Base-by-base conservation (phyloP, 345 rosid species). In the Ceriops tagal region DNA sequence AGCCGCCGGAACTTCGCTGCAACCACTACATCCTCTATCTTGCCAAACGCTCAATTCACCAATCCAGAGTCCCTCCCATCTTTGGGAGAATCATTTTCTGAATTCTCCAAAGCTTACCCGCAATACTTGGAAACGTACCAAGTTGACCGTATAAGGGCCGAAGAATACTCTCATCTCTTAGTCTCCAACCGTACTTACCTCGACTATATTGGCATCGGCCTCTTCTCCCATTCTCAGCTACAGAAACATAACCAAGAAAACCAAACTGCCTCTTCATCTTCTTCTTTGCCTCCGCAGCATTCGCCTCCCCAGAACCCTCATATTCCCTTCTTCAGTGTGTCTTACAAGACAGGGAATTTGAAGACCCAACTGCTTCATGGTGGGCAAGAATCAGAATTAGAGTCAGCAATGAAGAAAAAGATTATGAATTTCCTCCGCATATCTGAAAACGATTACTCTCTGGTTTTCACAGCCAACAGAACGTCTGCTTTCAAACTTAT, bases 401-500 rank as follows among this genome's bases (percentile, higher is more conserved):
- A 91, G 75, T 77, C 84, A 56, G 82, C 84, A 19, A 87, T 89
- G 80, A 89, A 83, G 87, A 86, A 78, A 74, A 84, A 85, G 84
- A 86, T 91, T 68, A 91, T 89, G 97, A 32, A 62, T 19, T 93
- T 91, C 67, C 87, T 93, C 22, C 85, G 87, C 59, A 71, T 91
- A 73, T 91, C 95, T 28, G 90, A 87, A 66, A 82, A 74, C 16
- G 97, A 91, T 58, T 91, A 93, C 76, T 71, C 82, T 63, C 87
- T 93, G 98, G 97, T 91, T 55, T 89, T 89, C 80, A 93, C 98
- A 0, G 86, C 88, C 15, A 93, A 88, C 73, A 86, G 92, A 75
- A 91, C 95, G 52, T 88, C 92, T n/a, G 98, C 98, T 65, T 93
- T 93, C 79, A 89, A 83, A 68, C 95, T 91, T n/a, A 73, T 89